Evolutionary conservation across 768 basidiomycete species (phyloP), one percentile per base, ranked within the genome.

Genomic region (Amanita subjunquillea): DNA sequence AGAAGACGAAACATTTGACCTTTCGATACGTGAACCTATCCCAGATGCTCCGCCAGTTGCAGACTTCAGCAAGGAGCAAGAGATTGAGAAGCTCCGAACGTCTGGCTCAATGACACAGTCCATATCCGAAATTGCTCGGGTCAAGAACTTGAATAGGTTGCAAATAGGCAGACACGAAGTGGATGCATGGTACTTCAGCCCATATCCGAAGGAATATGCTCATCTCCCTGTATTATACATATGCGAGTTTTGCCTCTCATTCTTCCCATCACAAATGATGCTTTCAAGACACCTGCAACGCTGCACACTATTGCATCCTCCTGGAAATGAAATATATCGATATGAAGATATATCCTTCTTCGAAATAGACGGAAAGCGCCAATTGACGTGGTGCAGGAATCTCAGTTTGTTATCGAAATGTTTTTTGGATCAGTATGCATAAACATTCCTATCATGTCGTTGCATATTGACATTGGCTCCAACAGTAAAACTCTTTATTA

Each of bases 131-230:
- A 87, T 99, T 60, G 88, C 95, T 15, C 85, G 96, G 49, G 96
- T 99, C 62, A 98, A 98, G 75, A 99, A 99, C 66, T 77, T 99
- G 59, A 96, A 98, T 67, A 84, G 89, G 54, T 78, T 99, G 27
- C 92, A 95, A 66, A 98, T 99, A 56, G 96, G 96, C 53, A 83
- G 80, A 65, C 86, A 96, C 72, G 91, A 96, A 70, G 91, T 99
- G 59, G 96, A 99, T 60, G 87, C 96, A n/a, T 99, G 96, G 96
- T 99, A 99, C 69, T 98, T 98, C 76, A 93, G 90, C 62, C 96
- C 96, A 22, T 99, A 98, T 71, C 96, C 96, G 9, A 87, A 91
- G 70, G 96, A 98, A 71, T 98, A 91, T 72, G 92, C 96, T 42
- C 90, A 98, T 68, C 81, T 95, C 25, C 92, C 94, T 17, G 73